phyloP scores from a whole-genome alignment of 306 rosid species.

The Cyamopsis tetragonoloba region DNA sequence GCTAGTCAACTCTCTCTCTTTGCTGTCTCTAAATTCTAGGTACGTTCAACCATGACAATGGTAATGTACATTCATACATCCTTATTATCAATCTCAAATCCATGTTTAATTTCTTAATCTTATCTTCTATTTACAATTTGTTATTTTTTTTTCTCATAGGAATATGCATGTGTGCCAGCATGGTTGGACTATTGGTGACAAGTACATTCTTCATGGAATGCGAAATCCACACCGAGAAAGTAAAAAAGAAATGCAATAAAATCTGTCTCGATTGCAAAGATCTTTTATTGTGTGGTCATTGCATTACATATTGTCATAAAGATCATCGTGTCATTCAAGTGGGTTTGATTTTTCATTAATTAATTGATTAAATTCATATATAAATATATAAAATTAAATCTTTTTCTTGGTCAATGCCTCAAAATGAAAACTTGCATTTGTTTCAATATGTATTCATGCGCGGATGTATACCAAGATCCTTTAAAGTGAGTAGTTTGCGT shows the following conservation, averaged over 20 bases:
- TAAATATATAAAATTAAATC: no score
- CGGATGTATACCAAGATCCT: no score
- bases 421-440: no score
- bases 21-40: background rate
- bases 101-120: background rate
- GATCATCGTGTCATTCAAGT: constrained; percentile 53
- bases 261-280: constrained; percentile 45
- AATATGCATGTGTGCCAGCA: constrained; percentile 24
- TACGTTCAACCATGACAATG: constrained; percentile 10
- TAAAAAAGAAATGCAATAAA: constrained; percentile 48
- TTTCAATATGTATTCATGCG: no score
- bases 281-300: constrained; percentile 40
- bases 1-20: background rate
- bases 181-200: constrained; percentile 46
- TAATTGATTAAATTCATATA: no score
- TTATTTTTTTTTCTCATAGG: constrained; percentile 22
- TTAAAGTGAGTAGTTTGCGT: no score
- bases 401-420: no score
- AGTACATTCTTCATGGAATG: constrained; percentile 37
- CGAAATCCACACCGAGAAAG: constrained; percentile 13
- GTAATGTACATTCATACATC: constrained; percentile 22
- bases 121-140: background rate
- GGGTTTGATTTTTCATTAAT: background rate
- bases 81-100: background rate
- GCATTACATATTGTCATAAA: constrained; percentile 36